A percentile compares a stretch with the other conserved stretches of the same genome.
phyloP scores from a whole-genome alignment of 495 filamentous ascomycete species.

The Talaromyces wortmannii region DNA sequence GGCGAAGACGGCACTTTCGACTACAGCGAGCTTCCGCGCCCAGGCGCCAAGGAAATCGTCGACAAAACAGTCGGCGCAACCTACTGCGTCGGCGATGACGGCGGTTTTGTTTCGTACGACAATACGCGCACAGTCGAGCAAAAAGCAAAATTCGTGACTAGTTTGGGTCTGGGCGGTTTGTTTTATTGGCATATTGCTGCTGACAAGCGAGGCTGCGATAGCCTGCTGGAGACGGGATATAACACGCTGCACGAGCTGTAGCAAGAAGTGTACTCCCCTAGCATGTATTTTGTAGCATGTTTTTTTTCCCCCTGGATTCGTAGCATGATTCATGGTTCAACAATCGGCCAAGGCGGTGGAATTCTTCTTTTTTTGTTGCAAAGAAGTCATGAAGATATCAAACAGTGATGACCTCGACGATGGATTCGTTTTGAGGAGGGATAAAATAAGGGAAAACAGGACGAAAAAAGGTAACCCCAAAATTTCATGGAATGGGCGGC shows the following conservation, averaged over 20 bases:
- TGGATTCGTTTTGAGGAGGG: too few species aligned
- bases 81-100: conserved; percentile 72
- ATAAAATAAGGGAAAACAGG: too few species aligned
- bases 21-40: conserved; percentile 69
- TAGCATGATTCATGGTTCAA: too few species aligned
- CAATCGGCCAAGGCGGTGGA: not conserved
- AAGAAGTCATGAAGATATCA: too few species aligned
- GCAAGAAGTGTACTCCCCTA: not conserved
- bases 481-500: too few species aligned
- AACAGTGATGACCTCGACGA: too few species aligned
- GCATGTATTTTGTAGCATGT: too few species aligned
- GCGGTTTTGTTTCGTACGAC: conserved; percentile 84
- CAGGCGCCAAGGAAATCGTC: conserved; percentile 60
- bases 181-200: conserved; percentile 92
- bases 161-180: conserved; percentile 69
- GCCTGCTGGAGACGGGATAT: conserved; percentile 70
- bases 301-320: too few species aligned
- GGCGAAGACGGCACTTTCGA: conserved; percentile 82
- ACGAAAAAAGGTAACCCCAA: too few species aligned
- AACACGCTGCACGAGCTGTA: conserved; percentile 57
- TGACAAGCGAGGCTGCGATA: conserved; percentile 61
- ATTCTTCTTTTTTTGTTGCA: too few species aligned
- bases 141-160: conserved; percentile 76
- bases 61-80: conserved; percentile 65
- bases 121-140: conserved; percentile 75